Conservation (phyloP, 306 rosid species). For the Quercus parvula region DNA sequence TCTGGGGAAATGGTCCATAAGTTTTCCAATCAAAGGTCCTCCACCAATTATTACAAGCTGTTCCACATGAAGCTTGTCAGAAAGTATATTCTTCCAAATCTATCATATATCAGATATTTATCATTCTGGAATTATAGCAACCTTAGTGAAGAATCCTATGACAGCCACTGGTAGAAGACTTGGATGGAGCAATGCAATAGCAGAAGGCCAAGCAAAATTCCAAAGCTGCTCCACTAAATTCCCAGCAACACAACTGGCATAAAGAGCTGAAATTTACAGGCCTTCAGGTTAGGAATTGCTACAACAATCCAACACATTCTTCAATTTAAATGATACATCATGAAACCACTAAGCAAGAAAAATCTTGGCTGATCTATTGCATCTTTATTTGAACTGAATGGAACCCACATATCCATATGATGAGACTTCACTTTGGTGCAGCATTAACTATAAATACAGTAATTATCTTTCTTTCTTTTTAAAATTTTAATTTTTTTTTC, state of each 20-base stretch:
- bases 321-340: conserved; percentile 7
- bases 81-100: conserved; percentile 8
- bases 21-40: conserved; percentile 84
- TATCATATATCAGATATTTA: not conserved
- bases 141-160: conserved; percentile 85
- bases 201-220: conserved; percentile 99
- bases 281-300: conserved; percentile 30
- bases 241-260: conserved; percentile 83
- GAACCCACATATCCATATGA: not conserved
- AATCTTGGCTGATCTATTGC: conserved; percentile 1
- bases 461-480: not conserved
- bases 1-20: conserved; percentile 83
- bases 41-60: conserved; percentile 69
- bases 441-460: not conserved
- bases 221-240: conserved; percentile 95
- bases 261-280: conserved; percentile 64
- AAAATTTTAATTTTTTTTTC: too few species aligned
- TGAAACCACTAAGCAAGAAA: conserved; percentile 17
- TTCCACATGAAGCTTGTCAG: conserved; percentile 20
- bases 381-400: not conserved
- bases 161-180: conserved; percentile 97
- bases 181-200: conserved; percentile 88
- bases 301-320: conserved; percentile 13
- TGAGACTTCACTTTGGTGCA: not conserved
- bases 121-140: conserved; percentile 24